These are phyloP conservation scores for Cordyceps cicadae DNA, from an alignment of 2,329 filamentous ascomycete genomes.

Conservation along the genomic window DNA sequence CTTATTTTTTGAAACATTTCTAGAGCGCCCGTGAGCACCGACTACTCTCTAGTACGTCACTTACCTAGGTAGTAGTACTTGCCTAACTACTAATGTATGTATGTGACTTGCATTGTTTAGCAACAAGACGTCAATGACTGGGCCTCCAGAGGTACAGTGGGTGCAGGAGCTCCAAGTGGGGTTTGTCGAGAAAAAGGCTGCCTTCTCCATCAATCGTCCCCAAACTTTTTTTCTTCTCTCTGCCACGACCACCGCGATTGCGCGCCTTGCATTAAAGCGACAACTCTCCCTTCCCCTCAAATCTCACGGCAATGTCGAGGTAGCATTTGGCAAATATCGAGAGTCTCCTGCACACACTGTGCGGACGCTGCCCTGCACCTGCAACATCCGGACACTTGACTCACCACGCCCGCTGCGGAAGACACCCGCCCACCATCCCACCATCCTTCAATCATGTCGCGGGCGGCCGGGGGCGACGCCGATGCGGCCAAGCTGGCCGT, in stretches of 20 bases:
- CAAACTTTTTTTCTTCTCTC: slow-evolving; percentile 10
- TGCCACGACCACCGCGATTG: neutral
- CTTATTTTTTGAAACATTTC: neutral
- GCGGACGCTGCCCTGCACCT: neutral
- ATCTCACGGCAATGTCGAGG: neutral
- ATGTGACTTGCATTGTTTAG: neutral
- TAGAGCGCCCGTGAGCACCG: too few species aligned
- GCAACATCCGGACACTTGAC: neutral
- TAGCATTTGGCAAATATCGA: neutral
- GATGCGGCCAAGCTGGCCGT: slow-evolving; percentile 37
- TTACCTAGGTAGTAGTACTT: too few species aligned
- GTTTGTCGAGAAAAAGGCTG: slow-evolving; percentile 6
- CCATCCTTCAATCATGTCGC: slow-evolving; percentile 9
- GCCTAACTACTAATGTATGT: too few species aligned
- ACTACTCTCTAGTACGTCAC: too few species aligned
- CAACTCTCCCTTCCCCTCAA: neutral
- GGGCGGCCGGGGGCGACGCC: slow-evolving; percentile 22
- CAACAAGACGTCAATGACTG: neutral
- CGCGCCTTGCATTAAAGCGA: neutral
- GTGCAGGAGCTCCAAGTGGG: slow-evolving; percentile 6
- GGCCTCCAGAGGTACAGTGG: neutral
- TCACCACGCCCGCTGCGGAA: neutral
- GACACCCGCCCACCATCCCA: slow-evolving; percentile 5
- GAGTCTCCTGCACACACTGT: slow-evolving; percentile 2
- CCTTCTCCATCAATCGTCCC: slow-evolving; percentile 10